A percentile compares a stretch with the other conserved stretches of the same genome.
Evolutionary conservation across 768 basidiomycete species (phyloP).

Genomic region (Russula sp.): DNA sequence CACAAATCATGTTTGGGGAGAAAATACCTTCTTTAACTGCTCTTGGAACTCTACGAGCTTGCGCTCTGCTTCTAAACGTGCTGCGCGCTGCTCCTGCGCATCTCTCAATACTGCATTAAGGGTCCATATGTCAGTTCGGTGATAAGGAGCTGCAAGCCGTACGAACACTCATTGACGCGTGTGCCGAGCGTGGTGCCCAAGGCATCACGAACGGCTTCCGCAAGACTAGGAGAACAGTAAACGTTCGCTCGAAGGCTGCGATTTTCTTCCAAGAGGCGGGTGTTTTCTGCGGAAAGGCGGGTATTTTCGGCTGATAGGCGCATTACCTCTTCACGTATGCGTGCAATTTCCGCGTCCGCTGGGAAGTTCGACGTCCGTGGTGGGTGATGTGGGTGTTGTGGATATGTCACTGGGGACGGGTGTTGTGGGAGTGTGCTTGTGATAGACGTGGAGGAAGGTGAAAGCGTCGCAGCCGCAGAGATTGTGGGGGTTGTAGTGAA

Average conservation of each 20-base stretch:
- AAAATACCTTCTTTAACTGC: constrained; percentile 47
- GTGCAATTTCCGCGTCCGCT: constrained; percentile 12
- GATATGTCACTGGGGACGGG: constrained; percentile 7
- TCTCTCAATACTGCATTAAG: constrained; percentile 19
- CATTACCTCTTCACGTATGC: constrained; percentile 20
- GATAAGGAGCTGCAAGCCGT: neutral
- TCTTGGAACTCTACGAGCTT: constrained; percentile 49
- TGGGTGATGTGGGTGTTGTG: constrained; percentile 8
- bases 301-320: constrained; percentile 23
- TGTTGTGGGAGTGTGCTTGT: constrained; percentile 12
- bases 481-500: constrained; percentile 15
- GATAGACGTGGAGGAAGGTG: constrained; percentile 15
- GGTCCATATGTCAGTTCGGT: neutral
- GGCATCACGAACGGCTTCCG: constrained; percentile 20
- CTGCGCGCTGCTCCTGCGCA: constrained; percentile 35
- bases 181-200: constrained; percentile 18
- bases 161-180: constrained; percentile 21
- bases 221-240: constrained; percentile 19
- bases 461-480: constrained; percentile 14
- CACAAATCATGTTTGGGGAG: constrained; percentile 30
- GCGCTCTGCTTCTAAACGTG: constrained; percentile 35
- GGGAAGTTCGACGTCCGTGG: constrained; percentile 5
- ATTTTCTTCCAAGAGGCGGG: constrained; percentile 21
- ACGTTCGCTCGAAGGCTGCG: constrained; percentile 16
- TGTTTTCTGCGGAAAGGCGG: constrained; percentile 23